Conservation (phyloP, 306 rosid species). For the Lathyrus aphaca region DNA sequence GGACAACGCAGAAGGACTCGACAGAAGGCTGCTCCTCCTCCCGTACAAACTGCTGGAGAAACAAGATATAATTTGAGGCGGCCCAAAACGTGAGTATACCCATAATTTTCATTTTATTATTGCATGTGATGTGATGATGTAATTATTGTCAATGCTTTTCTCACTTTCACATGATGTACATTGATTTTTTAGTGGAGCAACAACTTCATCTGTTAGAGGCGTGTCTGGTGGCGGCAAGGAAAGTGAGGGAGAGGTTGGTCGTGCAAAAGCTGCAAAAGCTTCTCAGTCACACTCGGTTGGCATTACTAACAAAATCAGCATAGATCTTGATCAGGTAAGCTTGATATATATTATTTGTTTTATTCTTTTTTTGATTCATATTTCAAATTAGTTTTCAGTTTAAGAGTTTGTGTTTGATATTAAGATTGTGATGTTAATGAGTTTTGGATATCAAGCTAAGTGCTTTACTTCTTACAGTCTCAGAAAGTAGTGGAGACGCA, state of each 20-base stretch:
- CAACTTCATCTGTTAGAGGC: conserved; percentile 54
- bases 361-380: not conserved
- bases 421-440: not conserved
- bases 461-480: conserved; percentile 50
- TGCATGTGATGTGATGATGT: not conserved
- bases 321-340: conserved; percentile 65
- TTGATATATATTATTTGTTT: not conserved
- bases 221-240: conserved; percentile 52
- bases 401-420: conserved; percentile 6
- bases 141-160: conserved; percentile 11
- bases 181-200: conserved; percentile 52
- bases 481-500: conserved; percentile 47
- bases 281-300: conserved; percentile 62
- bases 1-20: conserved; percentile 70
- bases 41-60: conserved; percentile 59
- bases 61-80: conserved; percentile 83
- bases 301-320: conserved; percentile 64
- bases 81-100: conserved; percentile 58
- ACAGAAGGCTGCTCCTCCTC: conserved; percentile 51
- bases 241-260: conserved; percentile 55
- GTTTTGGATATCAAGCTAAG: not conserved
- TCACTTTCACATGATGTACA: conserved; percentile 32
- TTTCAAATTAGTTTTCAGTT: conserved; percentile 9
- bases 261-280: conserved; percentile 47
- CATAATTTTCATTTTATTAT: conserved; percentile 2